Base-by-base conservation (phyloP, 2,329 filamentous ascomycete species). In the Albifimbria verrucaria region DNA sequence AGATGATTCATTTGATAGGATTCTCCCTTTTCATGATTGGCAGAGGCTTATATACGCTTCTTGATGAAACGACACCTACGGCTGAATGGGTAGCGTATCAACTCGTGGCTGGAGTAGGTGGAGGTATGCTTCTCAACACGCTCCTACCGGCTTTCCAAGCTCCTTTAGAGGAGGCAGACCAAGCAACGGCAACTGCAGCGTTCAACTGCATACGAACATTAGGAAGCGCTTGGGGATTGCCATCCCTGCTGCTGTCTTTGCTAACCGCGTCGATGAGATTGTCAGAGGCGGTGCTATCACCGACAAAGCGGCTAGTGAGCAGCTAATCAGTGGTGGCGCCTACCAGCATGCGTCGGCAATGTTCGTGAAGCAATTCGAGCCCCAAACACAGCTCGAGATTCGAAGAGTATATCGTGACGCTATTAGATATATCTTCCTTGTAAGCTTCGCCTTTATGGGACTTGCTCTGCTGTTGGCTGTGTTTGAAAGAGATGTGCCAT, bases 161-260 rank as follows among this genome's bases (percentile, higher is more conserved):
- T 7, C 43, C 43, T 22, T 9, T 46, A 21, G 10, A 5, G 9
- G 43, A 46, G 21, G n/a, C 22, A n/a, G 43, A 46, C 22, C 43
- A 46, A n/a, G 43, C 43, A 10, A 21, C 43, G 9, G 43, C 43
- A 24, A 46, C 43, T 12, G 43, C 17, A 7, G 24, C 15, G 10
- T 46, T 12, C 15, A 22, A 17, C 17, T 46, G 21, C 21, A 46
- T 46, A 21, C 43, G 43, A 9, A 32, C 26, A 7, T 24, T 49
- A 42, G 15, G 45, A 44, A 24, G 22, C n/a, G 21, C n/a, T 46
- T 12, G 43, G 76, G 77, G 4, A 70, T 79, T 1, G 68, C 75
- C 0, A 69, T 81, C 5, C 72, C 73, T 0, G 70, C 70, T 0
- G 61, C 67, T 1, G 67, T 77, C n/a, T 77, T 78, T 18, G 62